Evolutionary conservation across 108 stramenopile species (phyloP).

Genomic region (Craspedostauros australis): DNA sequence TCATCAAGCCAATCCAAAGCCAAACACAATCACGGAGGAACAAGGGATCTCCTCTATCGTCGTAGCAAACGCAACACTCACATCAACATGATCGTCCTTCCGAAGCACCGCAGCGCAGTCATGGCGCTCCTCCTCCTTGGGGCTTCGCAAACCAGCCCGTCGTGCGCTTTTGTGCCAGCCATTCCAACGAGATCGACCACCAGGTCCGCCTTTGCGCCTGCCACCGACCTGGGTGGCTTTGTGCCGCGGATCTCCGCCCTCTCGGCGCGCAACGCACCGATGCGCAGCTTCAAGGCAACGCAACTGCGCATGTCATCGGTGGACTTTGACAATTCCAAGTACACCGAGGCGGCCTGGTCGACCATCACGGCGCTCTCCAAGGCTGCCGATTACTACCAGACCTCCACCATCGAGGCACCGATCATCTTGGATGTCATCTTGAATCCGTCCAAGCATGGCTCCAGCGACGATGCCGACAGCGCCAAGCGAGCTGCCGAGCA

Average conservation of each 20-base stretch:
- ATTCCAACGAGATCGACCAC: neutral
- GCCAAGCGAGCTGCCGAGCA: conserved; percentile 62
- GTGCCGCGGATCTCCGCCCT: neutral
- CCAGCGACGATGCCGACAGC: conserved; percentile 54
- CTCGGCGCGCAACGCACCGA: neutral
- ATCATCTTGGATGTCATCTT: conserved; percentile 68
- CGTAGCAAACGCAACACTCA: too few species aligned
- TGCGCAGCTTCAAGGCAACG: neutral
- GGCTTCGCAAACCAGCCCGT: neutral
- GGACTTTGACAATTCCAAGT: conserved; percentile 66
- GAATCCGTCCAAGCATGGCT: conserved; percentile 69
- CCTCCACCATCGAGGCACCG: conserved; percentile 56
- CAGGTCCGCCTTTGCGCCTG: neutral
- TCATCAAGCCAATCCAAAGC: too few species aligned
- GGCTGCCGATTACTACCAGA: conserved; percentile 60
- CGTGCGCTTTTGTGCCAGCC: conserved; percentile 21
- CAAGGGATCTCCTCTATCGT: too few species aligned
- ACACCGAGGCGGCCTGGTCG: conserved; percentile 80
- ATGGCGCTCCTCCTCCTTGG: conserved; percentile 7
- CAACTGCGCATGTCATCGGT: conserved; percentile 49
- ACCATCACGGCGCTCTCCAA: conserved; percentile 56
- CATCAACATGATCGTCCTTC: conserved; percentile 20
- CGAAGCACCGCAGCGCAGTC: conserved; percentile 10
- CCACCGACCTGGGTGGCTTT: neutral
- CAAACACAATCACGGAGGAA: too few species aligned